Evolutionary conservation across 768 basidiomycete species (phyloP).

Genomic region (Suillus subaureus): DNA sequence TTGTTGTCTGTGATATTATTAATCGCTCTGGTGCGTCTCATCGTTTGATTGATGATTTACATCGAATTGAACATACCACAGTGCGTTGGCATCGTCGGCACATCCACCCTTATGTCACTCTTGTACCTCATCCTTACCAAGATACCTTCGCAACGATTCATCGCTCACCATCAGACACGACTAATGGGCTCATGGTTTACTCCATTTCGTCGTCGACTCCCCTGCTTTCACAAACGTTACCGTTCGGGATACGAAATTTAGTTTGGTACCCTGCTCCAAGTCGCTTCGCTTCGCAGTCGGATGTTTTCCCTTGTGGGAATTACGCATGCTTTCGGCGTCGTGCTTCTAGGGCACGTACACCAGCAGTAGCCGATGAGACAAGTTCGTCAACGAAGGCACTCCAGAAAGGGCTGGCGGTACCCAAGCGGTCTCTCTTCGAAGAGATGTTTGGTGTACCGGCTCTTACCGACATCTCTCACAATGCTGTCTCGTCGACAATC

Average conservation of each 20-base stretch:
- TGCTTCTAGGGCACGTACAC: conserved; percentile 69
- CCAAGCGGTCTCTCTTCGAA: conserved; percentile 72
- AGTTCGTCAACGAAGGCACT: conserved; percentile 44
- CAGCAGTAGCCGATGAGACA: conserved; percentile 41
- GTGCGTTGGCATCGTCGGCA: conserved; percentile 61
- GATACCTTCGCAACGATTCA: conserved; percentile 65
- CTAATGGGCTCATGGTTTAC: conserved; percentile 51
- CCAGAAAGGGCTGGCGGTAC: conserved; percentile 31
- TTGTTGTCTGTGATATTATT: conserved; percentile 77
- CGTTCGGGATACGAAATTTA: conserved; percentile 63
- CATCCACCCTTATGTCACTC: conserved; percentile 37
- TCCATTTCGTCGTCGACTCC: conserved; percentile 46
- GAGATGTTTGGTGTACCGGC: conserved; percentile 89
- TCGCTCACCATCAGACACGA: conserved; percentile 30
- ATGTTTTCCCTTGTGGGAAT: conserved; percentile 69
- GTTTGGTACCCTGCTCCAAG: conserved; percentile 41
- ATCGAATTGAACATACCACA: conserved; percentile 28
- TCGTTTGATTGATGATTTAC: background rate
- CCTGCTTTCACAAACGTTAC: conserved; percentile 46
- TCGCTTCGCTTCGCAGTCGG: conserved; percentile 29
- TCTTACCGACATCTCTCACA: conserved; percentile 40
- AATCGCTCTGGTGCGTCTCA: conserved; percentile 54
- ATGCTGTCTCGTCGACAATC: conserved; percentile 15
- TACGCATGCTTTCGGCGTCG: conserved; percentile 63
- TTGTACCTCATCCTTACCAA: conserved; percentile 58